Base-by-base conservation (phyloP, 805 yeast species). In the Saturnispora diversa region DNA sequence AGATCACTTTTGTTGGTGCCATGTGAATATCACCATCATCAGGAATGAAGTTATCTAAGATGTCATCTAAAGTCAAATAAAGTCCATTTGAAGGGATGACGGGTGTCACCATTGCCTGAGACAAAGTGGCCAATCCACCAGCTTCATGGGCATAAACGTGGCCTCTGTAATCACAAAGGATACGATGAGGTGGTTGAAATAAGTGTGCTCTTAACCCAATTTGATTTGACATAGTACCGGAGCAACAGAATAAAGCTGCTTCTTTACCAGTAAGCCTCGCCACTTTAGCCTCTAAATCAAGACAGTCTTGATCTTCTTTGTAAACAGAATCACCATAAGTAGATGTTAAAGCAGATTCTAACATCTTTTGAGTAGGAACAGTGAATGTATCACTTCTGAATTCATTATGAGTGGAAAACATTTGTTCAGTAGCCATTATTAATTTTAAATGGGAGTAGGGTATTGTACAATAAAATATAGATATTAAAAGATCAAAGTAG, bases 181-280 rank as follows among this genome's bases (percentile, higher is more conserved):
- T 68, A n/a, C 88, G 74, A 63, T 80, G 79, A 2, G 95, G 94
- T 13, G 96, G 96, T 54, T 83, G 90, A 46, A 59, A 60, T 35
- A 90, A 64, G 49, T 81, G 84, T 4, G 86, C 67, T 53, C 96
- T 69, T 33, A 88, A 58, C 12, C 81, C 96, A 45, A 88, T 69
- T 62, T 88, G 97, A 63, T 88, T 88, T 9, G 95, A 80, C 60
- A 88, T 62, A 5, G 97, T 90, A 34, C 97, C 97, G 17, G 94
- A 81, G 16, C 79, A 85, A 62, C 94, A 85, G 61, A 70, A 88
- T 39, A 86, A 58, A 10, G 84, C 96, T 1, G 85, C 82, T 50
- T 78, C 84, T 51, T 80, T 84, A 13, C 94, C 95, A 6, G 94
- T 70, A 42, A 87, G 50, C 19, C 66, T 62, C 5, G 84, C 81